phyloP scores from a whole-genome alignment of 1,139 yeast species.

The Suhomyces chickasaworum region DNA sequence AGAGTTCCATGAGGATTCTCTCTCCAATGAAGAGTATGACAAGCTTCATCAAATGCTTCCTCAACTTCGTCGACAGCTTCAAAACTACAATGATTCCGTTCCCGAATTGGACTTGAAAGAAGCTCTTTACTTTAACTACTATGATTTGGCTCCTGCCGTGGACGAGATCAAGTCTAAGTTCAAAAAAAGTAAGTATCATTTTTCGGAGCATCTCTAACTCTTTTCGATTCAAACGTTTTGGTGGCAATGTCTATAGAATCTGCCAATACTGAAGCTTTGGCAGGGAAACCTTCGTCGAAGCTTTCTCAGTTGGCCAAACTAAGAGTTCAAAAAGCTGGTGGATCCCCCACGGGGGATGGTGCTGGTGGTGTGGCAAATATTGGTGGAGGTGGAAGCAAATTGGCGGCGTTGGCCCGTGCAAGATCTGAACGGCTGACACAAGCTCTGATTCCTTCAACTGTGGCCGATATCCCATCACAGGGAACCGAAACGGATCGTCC shows the following conservation, averaged over 20 bases:
- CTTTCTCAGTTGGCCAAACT: constrained; percentile 19
- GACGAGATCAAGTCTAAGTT: constrained; percentile 52
- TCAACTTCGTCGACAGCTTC: constrained; percentile 34
- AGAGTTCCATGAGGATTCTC: constrained; percentile 41
- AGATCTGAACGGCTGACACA: constrained; percentile 26
- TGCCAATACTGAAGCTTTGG: background rate
- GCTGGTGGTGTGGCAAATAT: background rate
- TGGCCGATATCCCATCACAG: background rate
- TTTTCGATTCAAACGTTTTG: constrained; percentile 1
- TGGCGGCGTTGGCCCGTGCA: constrained; percentile 51
- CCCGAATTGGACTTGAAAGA: constrained; percentile 59
- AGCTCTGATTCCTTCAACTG: background rate
- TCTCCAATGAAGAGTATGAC: constrained; percentile 55
- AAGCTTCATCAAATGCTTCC: constrained; percentile 48
- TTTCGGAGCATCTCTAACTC: constrained; percentile 6
- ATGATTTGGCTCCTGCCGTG: constrained; percentile 55
- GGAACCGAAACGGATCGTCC: background rate
- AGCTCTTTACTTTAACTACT: constrained; percentile 61
- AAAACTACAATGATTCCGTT: constrained; percentile 45
- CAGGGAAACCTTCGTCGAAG: constrained; percentile 15
- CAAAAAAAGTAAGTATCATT: constrained; percentile 45
- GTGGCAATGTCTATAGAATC: background rate
- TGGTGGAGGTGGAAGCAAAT: constrained; percentile 19
- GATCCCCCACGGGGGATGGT: background rate
- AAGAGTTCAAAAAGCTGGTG: constrained; percentile 7